Conservation (phyloP, 176 grass and related monocot species). For the Zizania latifolia region DNA sequence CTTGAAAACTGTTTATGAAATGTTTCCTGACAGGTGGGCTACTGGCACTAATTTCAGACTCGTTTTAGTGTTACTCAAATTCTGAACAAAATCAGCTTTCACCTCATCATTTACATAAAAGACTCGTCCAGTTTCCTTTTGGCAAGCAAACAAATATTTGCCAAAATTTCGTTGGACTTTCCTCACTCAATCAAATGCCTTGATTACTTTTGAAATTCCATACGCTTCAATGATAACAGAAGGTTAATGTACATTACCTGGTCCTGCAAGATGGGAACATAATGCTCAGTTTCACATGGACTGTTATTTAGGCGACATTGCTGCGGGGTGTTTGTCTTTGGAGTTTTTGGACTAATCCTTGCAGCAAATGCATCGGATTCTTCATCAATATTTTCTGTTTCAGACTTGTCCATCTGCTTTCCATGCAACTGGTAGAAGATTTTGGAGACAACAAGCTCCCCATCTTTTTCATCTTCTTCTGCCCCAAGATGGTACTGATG, state of each 20-base stretch:
- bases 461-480: slow-evolving; percentile 66
- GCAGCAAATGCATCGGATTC: slow-evolving; percentile 33
- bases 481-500: slow-evolving; percentile 82
- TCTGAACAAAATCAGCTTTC: neutral
- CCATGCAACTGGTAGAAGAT: slow-evolving; percentile 52
- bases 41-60: neutral
- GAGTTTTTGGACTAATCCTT: slow-evolving; percentile 63
- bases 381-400: slow-evolving; percentile 23
- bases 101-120: neutral
- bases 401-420: slow-evolving; percentile 39
- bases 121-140: neutral
- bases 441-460: slow-evolving; percentile 69
- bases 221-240: neutral
- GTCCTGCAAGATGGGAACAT: slow-evolving; percentile 22
- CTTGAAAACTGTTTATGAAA: neutral
- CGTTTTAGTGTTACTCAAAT: neutral
- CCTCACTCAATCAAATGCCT: neutral
- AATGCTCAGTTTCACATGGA: slow-evolving; percentile 32
- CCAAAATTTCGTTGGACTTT: neutral
- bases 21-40: neutral
- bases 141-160: neutral
- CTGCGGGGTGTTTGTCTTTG: slow-evolving; percentile 51
- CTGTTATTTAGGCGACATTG: slow-evolving; percentile 38
- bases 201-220: neutral
- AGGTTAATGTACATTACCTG: slow-evolving; percentile 41